Percentiles rank a stretch among this genome's conserved stretches.
These are phyloP conservation scores for Solanum hybrid DNA, from an alignment of 305 asterid species.

Conservation along the genomic window DNA sequence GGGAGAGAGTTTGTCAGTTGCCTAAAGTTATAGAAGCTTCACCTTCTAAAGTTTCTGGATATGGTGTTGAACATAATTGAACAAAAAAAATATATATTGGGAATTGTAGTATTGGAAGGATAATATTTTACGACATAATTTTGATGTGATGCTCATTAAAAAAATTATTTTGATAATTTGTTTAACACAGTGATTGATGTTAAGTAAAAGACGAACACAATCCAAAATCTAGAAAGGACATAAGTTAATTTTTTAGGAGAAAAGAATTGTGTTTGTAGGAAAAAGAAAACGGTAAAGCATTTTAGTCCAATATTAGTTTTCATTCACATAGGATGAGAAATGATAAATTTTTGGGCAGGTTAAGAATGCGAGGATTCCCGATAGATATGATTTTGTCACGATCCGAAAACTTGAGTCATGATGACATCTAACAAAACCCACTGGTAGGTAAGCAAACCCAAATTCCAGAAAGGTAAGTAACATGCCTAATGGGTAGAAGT, in stretches of 20 bases:
- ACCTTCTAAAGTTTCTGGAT: not conserved
- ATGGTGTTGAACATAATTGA: not conserved
- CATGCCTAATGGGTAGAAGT: too few species aligned
- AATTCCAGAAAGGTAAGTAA: too few species aligned
- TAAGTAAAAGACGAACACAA: not conserved
- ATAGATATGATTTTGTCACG: too few species aligned
- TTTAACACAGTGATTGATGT: not conserved
- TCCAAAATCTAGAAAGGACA: not conserved
- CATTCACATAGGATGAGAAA: too few species aligned
- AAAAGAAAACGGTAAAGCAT: not conserved
- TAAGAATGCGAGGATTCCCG: too few species aligned
- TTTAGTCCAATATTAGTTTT: too few species aligned
- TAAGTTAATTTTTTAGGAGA: not conserved
- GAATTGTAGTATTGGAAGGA: not conserved
- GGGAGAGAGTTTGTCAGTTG: not conserved
- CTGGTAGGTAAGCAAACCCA: too few species aligned
- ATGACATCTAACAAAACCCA: too few species aligned
- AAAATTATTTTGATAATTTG: not conserved
- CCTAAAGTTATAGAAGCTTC: not conserved
- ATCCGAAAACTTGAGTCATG: too few species aligned
- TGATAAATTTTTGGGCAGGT: too few species aligned
- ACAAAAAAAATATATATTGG: not conserved
- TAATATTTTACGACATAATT: not conserved
- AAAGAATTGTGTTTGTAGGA: not conserved
- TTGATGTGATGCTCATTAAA: not conserved